Conservation (phyloP, 2,329 filamentous ascomycete species). For the Fusarium continuum region DNA sequence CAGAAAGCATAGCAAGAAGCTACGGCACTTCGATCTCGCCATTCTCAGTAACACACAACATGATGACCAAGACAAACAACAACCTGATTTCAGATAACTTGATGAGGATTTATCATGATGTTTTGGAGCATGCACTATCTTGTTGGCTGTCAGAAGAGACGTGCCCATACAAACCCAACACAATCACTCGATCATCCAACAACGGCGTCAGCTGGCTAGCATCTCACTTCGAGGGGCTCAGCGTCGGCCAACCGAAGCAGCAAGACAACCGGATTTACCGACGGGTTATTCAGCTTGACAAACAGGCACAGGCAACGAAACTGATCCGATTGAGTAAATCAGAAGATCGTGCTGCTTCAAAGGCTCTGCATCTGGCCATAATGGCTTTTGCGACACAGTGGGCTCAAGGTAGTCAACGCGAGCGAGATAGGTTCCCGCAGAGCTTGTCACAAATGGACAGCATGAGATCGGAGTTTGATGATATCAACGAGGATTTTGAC, state of each 20-base stretch:
- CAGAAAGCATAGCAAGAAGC: slow-evolving; percentile 40
- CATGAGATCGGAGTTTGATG: slow-evolving; percentile 40
- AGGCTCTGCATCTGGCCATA: slow-evolving; percentile 58
- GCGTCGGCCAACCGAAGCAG: slow-evolving; percentile 42
- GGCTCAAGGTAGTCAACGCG: slow-evolving; percentile 43
- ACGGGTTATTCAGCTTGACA: slow-evolving; percentile 59
- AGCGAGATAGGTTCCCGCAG: slow-evolving; percentile 40
- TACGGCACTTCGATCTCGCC: slow-evolving; percentile 42
- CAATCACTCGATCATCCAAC: slow-evolving; percentile 30
- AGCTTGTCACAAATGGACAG: slow-evolving; percentile 37
- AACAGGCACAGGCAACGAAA: slow-evolving; percentile 51
- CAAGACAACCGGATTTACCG: slow-evolving; percentile 58
- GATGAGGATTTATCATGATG: slow-evolving; percentile 60
- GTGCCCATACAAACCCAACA: slow-evolving; percentile 56
- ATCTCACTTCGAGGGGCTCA: slow-evolving; percentile 40
- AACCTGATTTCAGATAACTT: slow-evolving; percentile 42
- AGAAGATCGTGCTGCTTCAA: slow-evolving; percentile 56
- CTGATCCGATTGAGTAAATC: slow-evolving; percentile 52
- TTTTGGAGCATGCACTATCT: slow-evolving; percentile 61
- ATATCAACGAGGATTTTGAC: slow-evolving; percentile 50
- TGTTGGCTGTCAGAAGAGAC: slow-evolving; percentile 64
- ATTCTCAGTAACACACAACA: slow-evolving; percentile 40
- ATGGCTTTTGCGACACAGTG: slow-evolving; percentile 64
- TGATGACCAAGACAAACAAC: slow-evolving; percentile 43
- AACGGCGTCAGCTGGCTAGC: slow-evolving; percentile 44